Evolutionary conservation across 495 filamentous ascomycete genomes (phyloP), one percentile per base, ranked within the genome.

Genomic region (Neurospora sp.): DNA sequence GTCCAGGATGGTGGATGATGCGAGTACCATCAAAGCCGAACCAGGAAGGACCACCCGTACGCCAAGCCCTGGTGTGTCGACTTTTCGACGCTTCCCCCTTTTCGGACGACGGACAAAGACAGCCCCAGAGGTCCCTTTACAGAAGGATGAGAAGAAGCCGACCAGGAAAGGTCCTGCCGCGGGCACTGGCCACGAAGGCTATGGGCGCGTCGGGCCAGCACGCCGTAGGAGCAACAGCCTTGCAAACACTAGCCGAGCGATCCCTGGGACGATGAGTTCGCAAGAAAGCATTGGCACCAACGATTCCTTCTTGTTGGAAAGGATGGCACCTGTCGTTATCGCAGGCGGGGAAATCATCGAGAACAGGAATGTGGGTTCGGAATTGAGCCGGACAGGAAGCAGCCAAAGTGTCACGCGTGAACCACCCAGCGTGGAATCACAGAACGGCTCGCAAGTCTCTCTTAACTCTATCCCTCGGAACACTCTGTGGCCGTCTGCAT

Each of bases 171-270:
- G 96, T 0, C 96, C 96, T 20, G 88, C 86, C 7, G 96, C 96
- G 39, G 96, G 96, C 41, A 99, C 96, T 40, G 96, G 96, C 3
- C 94, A 98, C 80, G 96, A 98, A 83, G 96, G 95, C 61, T 98
- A 98, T 79, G 93, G 94, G 8, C 91, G 88, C 3, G 78, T 96
- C 88, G 85, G 87, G 39, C 78, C 82, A 4, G 76, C 83, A 10
- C 85, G 87, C 68, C 87, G 90, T 41, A 86, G 90, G 44, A 92
- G 90, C 74, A 88, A 83, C 53, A 88, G 85, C 73, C 78, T 83
- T 37, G 81, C 83, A 39, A 80, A 77, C 70, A 79, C 80, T 40
- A 78, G 78, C n/a, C 86, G 83, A 69, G 82, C 80, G 38, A 80
- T 83, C 37, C 79, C 86, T 45, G 87, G 85, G 70, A 81, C 82